Base-by-base conservation (phyloP, 1,284 basidiomycete species). In the Garcileccinum viscosum region DNA sequence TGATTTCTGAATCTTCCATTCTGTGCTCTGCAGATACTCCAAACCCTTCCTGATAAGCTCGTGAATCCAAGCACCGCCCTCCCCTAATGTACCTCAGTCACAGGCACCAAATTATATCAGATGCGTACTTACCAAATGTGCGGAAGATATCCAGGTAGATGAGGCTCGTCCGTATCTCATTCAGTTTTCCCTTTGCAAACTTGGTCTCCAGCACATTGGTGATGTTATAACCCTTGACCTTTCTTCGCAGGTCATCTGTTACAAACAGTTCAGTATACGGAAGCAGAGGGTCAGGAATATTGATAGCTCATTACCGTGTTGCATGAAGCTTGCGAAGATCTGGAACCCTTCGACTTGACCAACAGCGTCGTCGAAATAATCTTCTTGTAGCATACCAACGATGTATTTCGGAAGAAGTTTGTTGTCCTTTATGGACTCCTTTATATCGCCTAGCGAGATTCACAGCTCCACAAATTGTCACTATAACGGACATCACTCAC, bases 261-360 rank as follows among this genome's bases (percentile, higher is more conserved):
- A n/a, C 65, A 35, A 9, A 59, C 17, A 4, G n/a, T 40, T 76
- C 42, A 74, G 67, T 12, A 60, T n/a, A 14, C 17, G 12, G 14
- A 4, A 11, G 17, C 6, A n/a, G n/a, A 42, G 56, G 33, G 0
- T 27, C 2, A 15, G 32, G 2, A 19, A 30, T 24, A 38, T 47
- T 7, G 12, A 6, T 38, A 24, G 8, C 24, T 15, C 38, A 22
- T 68, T 70, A 77, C 75, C 68, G 5, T 77, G 30, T 60, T 66
- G 64, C 70, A 78, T 78, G 7, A 79, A 42, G 32, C 76, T 67
- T 15, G 59, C 62, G 12, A 79, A 79, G 6, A 77, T 69, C 24
- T 77, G 77, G 63, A 79, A 79, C 3, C 77, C 76, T 63, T 77
- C 75, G 5, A 78, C 65, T 6, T 22, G 63, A n/a, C 77, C 76